These are phyloP conservation scores for Trichosporon sp. DNA, from an alignment of 1,284 basidiomycete genomes.

Conservation along the genomic window DNA sequence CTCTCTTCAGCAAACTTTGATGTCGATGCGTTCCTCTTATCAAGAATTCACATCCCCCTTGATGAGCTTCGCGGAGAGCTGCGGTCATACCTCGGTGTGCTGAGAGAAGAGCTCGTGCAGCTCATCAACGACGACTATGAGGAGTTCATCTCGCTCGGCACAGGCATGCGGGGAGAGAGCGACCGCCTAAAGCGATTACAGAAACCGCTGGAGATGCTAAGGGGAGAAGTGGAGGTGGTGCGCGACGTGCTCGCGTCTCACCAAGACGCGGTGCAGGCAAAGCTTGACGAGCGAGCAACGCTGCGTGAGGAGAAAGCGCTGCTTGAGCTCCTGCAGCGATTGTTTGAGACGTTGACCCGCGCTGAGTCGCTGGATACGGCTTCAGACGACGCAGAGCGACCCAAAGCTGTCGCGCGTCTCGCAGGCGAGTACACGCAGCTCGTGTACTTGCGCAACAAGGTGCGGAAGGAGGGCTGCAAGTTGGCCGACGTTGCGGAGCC, in stretches of 20 bases:
- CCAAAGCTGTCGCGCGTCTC: conserved; percentile 79
- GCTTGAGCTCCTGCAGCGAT: conserved; percentile 79
- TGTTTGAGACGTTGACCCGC: conserved; percentile 81
- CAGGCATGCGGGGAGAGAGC: conserved; percentile 81
- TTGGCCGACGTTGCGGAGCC: conserved; percentile 79
- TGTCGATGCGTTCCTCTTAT: conserved; percentile 84
- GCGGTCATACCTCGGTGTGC: conserved; percentile 74
- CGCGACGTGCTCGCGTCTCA: conserved; percentile 53
- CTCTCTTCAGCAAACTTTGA: conserved; percentile 71
- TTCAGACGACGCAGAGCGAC: conserved; percentile 33
- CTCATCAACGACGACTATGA: conserved; percentile 98
- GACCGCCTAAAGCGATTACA: conserved; percentile 68
- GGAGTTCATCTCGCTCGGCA: conserved; percentile 93
- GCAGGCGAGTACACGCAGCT: conserved; percentile 89
- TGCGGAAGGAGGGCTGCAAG: conserved; percentile 69
- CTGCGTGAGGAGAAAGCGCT: conserved; percentile 84
- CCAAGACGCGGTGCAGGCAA: conserved; percentile 73
- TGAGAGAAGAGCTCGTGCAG: conserved; percentile 89
- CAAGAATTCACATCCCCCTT: conserved; percentile 80
- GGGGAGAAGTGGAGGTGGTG: conserved; percentile 63
- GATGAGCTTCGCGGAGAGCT: conserved; percentile 84
- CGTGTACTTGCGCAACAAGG: conserved; percentile 84
- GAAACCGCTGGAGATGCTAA: conserved; percentile 67
- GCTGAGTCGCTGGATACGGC: conserved; percentile 74
- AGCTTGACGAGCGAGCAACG: conserved; percentile 70